Evolutionary conservation across 306 rosid genomes (phyloP).

Genomic region (Quercus cerris): DNA sequence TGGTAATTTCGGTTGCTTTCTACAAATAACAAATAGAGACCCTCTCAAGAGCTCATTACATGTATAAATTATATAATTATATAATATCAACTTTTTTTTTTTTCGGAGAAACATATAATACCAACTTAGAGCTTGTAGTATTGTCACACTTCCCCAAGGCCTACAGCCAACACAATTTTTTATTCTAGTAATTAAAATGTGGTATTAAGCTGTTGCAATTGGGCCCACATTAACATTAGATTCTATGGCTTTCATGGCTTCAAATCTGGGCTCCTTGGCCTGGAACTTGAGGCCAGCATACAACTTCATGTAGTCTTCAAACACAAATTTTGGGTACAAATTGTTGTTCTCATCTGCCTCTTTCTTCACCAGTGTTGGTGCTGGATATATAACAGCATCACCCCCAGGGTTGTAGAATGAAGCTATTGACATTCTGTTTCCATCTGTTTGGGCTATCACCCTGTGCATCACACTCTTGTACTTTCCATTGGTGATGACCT

Average conservation of each 20-base stretch:
- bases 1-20: slow-evolving; percentile 11
- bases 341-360: slow-evolving; percentile 57
- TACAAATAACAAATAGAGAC: slow-evolving; percentile 13
- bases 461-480: slow-evolving; percentile 92
- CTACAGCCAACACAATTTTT: neutral
- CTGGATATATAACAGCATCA: slow-evolving; percentile 84
- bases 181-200: neutral
- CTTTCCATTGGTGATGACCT: slow-evolving; percentile 88
- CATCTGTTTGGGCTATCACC: slow-evolving; percentile 73
- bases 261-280: slow-evolving; percentile 90
- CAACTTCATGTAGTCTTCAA: slow-evolving; percentile 88
- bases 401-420: slow-evolving; percentile 93
- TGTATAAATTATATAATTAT: neutral
- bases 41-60: neutral
- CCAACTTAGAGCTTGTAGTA: too few relatives aligned
- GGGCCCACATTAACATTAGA: slow-evolving; percentile 41
- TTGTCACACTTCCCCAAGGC: neutral
- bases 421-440: slow-evolving; percentile 86
- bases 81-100: neutral
- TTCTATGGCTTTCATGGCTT: slow-evolving; percentile 59
- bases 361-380: slow-evolving; percentile 63
- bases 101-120: too few relatives aligned
- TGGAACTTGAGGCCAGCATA: slow-evolving; percentile 67
- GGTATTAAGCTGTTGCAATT: slow-evolving; percentile 57
- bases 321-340: slow-evolving; percentile 83